Percentiles rank a stretch among this genome's conserved stretches.
Conservation (phyloP, 306 rosid species). For the Sechiopsis laciniata region DNA sequence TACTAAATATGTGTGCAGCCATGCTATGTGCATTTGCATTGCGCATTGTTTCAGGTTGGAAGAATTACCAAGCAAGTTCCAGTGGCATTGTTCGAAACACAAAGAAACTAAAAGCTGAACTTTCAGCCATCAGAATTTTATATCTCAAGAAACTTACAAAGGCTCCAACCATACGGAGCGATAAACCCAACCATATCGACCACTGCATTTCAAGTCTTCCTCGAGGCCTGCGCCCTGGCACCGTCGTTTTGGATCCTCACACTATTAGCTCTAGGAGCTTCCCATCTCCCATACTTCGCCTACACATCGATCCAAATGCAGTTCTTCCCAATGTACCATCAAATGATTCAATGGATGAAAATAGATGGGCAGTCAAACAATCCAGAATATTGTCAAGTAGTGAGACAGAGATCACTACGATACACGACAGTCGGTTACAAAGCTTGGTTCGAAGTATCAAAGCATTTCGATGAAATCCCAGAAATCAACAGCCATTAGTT, state of each 20-base stretch:
- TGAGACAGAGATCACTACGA: conserved; percentile 67
- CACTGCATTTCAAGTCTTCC: conserved; percentile 77
- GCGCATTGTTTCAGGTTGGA: conserved; percentile 54
- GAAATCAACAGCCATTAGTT: conserved; percentile 19
- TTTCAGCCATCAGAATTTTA: conserved; percentile 73
- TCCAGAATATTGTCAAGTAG: conserved; percentile 70
- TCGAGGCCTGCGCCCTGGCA: conserved; percentile 86
- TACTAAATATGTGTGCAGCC: conserved; percentile 3
- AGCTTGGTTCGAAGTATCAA: conserved; percentile 81
- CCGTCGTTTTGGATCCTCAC: conserved; percentile 75
- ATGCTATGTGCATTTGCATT: neutral
- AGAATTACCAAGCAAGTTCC: conserved; percentile 75
- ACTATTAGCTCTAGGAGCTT: conserved; percentile 43
- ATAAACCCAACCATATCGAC: conserved; percentile 57
- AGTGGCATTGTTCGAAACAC: conserved; percentile 63
- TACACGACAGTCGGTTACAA: conserved; percentile 77
- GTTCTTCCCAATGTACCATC: conserved; percentile 80
- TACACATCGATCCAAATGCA: conserved; percentile 65
- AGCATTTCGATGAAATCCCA: conserved; percentile 37
- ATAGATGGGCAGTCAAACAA: conserved; percentile 63
- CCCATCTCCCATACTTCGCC: conserved; percentile 61
- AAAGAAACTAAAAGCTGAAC: conserved; percentile 86
- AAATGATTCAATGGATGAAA: conserved; percentile 85
- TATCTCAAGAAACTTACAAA: conserved; percentile 71
- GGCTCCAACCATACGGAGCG: conserved; percentile 87